Evolutionary conservation across 371 early-diverging fungal genomes (phyloP).

Genomic region (Amoeboradix gromovi): DNA sequence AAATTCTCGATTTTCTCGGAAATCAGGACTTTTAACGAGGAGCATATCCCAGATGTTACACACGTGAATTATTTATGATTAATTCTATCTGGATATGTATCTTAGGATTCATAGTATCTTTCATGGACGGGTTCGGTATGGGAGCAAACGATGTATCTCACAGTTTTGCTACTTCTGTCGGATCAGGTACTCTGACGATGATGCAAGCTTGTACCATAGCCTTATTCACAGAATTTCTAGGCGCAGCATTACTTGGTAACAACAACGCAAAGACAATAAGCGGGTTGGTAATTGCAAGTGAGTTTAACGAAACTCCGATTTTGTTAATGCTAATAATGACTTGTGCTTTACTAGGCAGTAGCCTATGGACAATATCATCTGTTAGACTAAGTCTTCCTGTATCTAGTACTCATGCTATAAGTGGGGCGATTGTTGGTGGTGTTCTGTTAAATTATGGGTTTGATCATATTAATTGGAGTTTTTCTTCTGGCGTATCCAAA

Average conservation of each 20-base stretch:
- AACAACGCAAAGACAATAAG: slow-evolving; percentile 6
- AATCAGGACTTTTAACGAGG: too few species aligned
- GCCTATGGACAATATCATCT: slow-evolving; percentile 24
- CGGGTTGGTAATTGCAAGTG: slow-evolving; percentile 3
- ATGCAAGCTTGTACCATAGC: slow-evolving; percentile 41
- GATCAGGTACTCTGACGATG: slow-evolving; percentile 40
- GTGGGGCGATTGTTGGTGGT: slow-evolving; percentile 43
- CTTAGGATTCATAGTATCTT: slow-evolving; percentile 9
- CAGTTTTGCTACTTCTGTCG: slow-evolving; percentile 31
- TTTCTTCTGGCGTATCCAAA: slow-evolving; percentile 24
- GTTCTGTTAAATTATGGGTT: slow-evolving; percentile 43
- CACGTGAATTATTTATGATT: too few species aligned
- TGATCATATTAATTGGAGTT: slow-evolving; percentile 33
- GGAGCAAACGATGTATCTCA: slow-evolving; percentile 77
- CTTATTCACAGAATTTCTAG: slow-evolving; percentile 50
- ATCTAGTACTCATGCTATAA: slow-evolving; percentile 36
- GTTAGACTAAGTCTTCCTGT: slow-evolving; percentile 20
- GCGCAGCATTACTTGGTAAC: slow-evolving; percentile 42
- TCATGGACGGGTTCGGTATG: slow-evolving; percentile 33
- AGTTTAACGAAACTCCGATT: slow-evolving; percentile 1
- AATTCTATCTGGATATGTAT: background rate
- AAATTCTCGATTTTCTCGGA: too few species aligned
- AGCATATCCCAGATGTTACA: too few species aligned
- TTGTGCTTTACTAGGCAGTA: slow-evolving; percentile 24
- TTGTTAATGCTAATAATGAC: slow-evolving; percentile 22